Evolutionary conservation across 495 filamentous ascomycete genomes (phyloP).

Genomic region (Niebla homalea): DNA sequence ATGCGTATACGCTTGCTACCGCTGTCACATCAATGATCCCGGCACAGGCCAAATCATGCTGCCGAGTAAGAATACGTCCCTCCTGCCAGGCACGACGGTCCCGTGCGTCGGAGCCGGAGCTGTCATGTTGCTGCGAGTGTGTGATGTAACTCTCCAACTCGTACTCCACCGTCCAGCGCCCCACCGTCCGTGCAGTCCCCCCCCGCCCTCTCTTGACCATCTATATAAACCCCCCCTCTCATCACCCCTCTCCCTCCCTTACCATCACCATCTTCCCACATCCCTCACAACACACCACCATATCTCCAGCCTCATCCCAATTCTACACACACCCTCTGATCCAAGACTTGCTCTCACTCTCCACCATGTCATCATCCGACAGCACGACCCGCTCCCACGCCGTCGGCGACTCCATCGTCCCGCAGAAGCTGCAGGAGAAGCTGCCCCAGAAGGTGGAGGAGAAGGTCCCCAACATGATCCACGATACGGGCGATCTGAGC

Average conservation of each 20-base stretch:
- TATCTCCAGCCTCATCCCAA: not conserved
- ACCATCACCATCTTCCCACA: not conserved
- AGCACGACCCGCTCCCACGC: constrained; percentile 13
- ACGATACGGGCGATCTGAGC: constrained; percentile 8
- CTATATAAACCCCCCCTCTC: constrained; percentile 1
- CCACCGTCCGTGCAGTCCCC: not conserved
- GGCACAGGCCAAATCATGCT: too few species aligned
- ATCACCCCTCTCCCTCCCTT: not conserved
- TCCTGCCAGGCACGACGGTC: too few species aligned
- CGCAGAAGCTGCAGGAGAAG: constrained; percentile 13
- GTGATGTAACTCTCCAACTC: too few species aligned
- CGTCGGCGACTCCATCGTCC: constrained; percentile 13
- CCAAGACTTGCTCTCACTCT: not conserved
- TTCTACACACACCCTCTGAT: not conserved
- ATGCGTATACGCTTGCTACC: too few species aligned
- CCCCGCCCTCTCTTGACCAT: not conserved
- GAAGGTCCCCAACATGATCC: constrained; percentile 11
- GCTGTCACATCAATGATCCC: too few species aligned
- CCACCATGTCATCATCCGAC: not conserved
- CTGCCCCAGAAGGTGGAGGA: constrained; percentile 12
- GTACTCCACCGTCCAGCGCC: too few species aligned
- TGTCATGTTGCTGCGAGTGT: too few species aligned
- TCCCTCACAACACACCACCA: not conserved
- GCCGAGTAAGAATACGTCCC: too few species aligned
- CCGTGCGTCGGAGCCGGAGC: too few species aligned